phyloP scores from a whole-genome alignment of 805 yeast species.

The Saccharomycopsis fodiens region DNA sequence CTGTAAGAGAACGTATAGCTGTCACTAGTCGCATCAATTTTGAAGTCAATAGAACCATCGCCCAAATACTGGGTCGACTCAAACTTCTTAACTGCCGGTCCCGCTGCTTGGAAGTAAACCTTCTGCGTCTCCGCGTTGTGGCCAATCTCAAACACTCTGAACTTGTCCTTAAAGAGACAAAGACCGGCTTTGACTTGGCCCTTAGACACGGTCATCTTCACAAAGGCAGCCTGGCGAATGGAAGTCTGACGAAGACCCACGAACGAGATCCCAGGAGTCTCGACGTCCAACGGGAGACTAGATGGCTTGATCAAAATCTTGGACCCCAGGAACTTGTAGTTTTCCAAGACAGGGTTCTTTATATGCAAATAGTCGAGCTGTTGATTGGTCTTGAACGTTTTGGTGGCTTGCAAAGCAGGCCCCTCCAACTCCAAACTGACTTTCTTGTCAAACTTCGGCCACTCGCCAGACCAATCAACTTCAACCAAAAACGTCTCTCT shows the following conservation, averaged over 20 bases:
- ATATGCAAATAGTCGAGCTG: slow-evolving; percentile 6
- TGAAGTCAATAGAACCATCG: neutral
- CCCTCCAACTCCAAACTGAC: slow-evolving; percentile 1
- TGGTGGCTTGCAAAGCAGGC: neutral
- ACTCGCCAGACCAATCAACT: slow-evolving; percentile 11
- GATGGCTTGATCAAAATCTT: slow-evolving; percentile 5
- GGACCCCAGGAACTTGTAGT: slow-evolving; percentile 4
- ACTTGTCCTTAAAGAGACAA: slow-evolving; percentile 13
- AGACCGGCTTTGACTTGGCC: slow-evolving; percentile 4
- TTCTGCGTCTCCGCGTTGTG: neutral
- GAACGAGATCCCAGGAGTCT: slow-evolving; percentile 10
- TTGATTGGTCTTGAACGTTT: neutral
- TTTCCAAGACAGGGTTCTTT: slow-evolving; percentile 8
- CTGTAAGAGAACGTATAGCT: slow-evolving; percentile 5
- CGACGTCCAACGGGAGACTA: neutral
- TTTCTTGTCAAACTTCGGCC: slow-evolving; percentile 10
- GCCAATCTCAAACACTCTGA: slow-evolving; percentile 12
- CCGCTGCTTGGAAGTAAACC: slow-evolving; percentile 1
- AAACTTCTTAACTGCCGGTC: neutral
- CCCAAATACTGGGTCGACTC: neutral
- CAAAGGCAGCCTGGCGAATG: neutral
- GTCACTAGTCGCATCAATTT: slow-evolving; percentile 2
- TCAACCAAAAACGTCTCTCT: slow-evolving; percentile 14
- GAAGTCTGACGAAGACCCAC: slow-evolving; percentile 10
- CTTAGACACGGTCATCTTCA: neutral